Conservation (phyloP, 805 yeast species). For the Allodekkera sacchari region DNA sequence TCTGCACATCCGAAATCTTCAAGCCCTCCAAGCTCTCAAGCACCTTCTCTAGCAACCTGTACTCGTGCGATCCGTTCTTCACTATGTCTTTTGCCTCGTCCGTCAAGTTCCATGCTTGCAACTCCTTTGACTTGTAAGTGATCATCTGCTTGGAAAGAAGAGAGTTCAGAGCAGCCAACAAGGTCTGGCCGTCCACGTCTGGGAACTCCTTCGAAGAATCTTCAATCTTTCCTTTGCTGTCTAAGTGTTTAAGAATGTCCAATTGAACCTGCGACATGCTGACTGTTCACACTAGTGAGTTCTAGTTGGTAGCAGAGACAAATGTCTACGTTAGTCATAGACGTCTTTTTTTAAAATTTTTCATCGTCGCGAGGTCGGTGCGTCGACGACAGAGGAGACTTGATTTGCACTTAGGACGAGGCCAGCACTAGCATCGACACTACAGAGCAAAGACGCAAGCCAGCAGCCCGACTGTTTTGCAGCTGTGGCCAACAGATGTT, state of each 20-base stretch:
- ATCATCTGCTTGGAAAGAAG: slow-evolving; percentile 80
- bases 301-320: no score
- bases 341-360: no score
- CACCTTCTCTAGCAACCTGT: slow-evolving; percentile 67
- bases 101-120: slow-evolving; percentile 67
- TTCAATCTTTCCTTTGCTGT: slow-evolving; percentile 50
- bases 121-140: slow-evolving; percentile 61
- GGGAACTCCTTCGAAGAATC: slow-evolving; percentile 70
- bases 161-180: slow-evolving; percentile 81
- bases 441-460: no score
- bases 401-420: no score
- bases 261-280: slow-evolving; percentile 64
- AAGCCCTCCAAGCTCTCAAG: slow-evolving; percentile 68
- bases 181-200: slow-evolving; percentile 48
- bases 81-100: slow-evolving; percentile 77
- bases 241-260: slow-evolving; percentile 55
- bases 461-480: no score
- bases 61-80: slow-evolving; percentile 82
- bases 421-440: no score
- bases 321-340: no score
- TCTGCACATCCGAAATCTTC: slow-evolving; percentile 66
- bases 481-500: no score
- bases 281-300: no score
- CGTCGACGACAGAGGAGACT: no score
- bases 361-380: no score